These are phyloP conservation scores for Podospora conica DNA, from an alignment of 495 filamentous ascomycete species.

Conservation along the genomic window DNA sequence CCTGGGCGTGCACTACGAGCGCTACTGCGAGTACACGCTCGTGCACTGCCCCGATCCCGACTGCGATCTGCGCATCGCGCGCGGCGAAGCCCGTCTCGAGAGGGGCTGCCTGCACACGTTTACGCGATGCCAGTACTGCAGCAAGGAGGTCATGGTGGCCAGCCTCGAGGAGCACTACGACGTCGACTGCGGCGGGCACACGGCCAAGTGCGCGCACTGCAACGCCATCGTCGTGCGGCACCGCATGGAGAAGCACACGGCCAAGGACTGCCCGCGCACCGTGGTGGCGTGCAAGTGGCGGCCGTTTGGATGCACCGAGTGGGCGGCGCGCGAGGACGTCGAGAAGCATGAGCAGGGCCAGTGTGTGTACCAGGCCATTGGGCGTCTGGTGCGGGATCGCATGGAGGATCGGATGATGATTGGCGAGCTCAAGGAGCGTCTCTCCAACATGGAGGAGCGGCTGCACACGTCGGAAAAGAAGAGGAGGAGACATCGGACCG, in stretches of 20 bases:
- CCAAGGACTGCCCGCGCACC: constrained; percentile 35
- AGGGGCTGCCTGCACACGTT: constrained; percentile 47
- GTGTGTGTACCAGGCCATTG: constrained; percentile 27
- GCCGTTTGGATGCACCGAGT: constrained; percentile 34
- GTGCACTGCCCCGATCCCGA: constrained; percentile 55
- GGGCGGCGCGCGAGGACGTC: constrained; percentile 28
- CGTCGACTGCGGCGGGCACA: constrained; percentile 28
- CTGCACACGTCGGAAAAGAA: constrained; percentile 7
- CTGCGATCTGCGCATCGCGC: constrained; percentile 37
- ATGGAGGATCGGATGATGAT: constrained; percentile 26
- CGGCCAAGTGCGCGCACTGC: constrained; percentile 35
- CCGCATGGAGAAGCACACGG: constrained; percentile 34
- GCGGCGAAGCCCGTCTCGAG: constrained; percentile 27
- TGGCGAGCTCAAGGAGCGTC: constrained; percentile 18
- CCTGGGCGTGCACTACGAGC: constrained; percentile 66
- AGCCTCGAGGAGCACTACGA: constrained; percentile 40
- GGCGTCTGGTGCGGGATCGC: constrained; percentile 14
- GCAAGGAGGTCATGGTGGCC: constrained; percentile 27
- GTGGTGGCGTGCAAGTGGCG: constrained; percentile 38
- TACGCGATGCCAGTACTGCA: constrained; percentile 42
- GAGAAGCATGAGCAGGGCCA: constrained; percentile 21
- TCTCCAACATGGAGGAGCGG: constrained; percentile 13
- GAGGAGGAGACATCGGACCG: background rate
- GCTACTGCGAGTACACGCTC: constrained; percentile 62
- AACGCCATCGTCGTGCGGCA: constrained; percentile 31